Conservation (phyloP, 345 rosid species). For the Cochlearia excelsa region DNA sequence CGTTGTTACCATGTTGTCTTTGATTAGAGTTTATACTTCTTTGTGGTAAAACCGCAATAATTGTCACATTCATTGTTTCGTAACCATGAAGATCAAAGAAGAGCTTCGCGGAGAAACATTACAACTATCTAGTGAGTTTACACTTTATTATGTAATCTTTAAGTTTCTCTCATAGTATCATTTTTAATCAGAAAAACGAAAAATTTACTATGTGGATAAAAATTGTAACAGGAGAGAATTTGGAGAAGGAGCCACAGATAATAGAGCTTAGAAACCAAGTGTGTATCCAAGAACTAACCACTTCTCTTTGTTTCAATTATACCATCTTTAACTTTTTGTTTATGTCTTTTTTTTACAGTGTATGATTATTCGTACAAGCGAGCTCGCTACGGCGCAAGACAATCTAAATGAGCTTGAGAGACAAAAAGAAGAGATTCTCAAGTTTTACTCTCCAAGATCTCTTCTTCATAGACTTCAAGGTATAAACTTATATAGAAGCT, state of each 20-base stretch:
- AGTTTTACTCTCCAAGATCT: slow-evolving; percentile 62
- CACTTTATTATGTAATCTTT: slow-evolving; percentile 32
- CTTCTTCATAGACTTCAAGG: slow-evolving; percentile 77
- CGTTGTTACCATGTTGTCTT: background rate
- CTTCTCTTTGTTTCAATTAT: slow-evolving; percentile 6
- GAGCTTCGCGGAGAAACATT: slow-evolving; percentile 86
- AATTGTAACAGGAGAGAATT: slow-evolving; percentile 53
- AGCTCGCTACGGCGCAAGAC: slow-evolving; percentile 85
- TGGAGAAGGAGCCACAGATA: slow-evolving; percentile 85
- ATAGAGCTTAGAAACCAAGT: slow-evolving; percentile 83
- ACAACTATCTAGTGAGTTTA: slow-evolving; percentile 81
- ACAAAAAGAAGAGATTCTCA: slow-evolving; percentile 67
- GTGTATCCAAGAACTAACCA: slow-evolving; percentile 13
- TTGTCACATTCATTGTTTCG: slow-evolving; percentile 1
- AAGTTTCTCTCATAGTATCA: background rate
- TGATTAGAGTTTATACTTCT: slow-evolving; percentile 1
- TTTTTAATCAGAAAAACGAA: background rate
- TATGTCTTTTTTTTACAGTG: slow-evolving; percentile 50
- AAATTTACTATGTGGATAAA: slow-evolving; percentile 2
- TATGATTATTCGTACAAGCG: slow-evolving; percentile 83
- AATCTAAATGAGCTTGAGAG: slow-evolving; percentile 72
- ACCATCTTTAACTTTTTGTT: slow-evolving; percentile 3
- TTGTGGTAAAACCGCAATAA: background rate
- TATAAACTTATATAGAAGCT: slow-evolving; percentile 17
- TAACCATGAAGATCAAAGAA: slow-evolving; percentile 62